Evolutionary conservation across 2,329 filamentous ascomycete species (phyloP), one percentile per base, ranked within the genome.

Genomic region (Penicillium janthinellum): DNA sequence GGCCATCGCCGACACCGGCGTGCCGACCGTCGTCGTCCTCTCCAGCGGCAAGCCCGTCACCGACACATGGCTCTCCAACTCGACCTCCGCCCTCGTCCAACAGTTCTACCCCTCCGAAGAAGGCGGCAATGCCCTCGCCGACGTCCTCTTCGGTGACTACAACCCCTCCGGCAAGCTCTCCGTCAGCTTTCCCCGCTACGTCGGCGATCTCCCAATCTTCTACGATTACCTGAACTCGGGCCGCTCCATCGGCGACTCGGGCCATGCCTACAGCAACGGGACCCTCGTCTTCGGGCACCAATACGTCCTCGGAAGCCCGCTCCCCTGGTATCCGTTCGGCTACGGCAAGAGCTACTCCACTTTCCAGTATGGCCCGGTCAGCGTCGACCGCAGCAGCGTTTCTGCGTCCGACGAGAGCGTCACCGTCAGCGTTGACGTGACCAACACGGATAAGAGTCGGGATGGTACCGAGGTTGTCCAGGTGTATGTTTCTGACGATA

Each of bases 51-150:
- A 91, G 70, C 89, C 89, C 3, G 78, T 92, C 59, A 89, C 88
- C 0, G 88, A 91, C 72, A 82, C 86, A 4, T 91, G 89, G 89
- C 88, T 91, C 70, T 86, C 86, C 0, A 79, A 84, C 35, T 81
- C 82, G 28, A 87, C 89, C 0, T 80, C 86, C 0, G 88, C 87
- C 0, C 81, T 92, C 0, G 78, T 91, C 0, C 89, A 91, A 70
- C 88, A 91, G 73, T 91, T 91, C 75, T 92, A 91, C 67, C 87
- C 88, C 6, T 88, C 86, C 0, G 88, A 90, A 67, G 79, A 90
- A 75, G 88, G 87, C 25, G 88, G 88, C 0, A 78, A 86, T 59
- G 88, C 87, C 1, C 80, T 90, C 1, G 88, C 88, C 0, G 86
- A 89, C 62, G 79, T 90, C 34, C 78, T 90, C 1, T 88, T 86